Evolutionary conservation across 1,284 basidiomycete species (phyloP), one percentile per base, ranked within the genome.

Genomic region (Puccinia horiana): DNA sequence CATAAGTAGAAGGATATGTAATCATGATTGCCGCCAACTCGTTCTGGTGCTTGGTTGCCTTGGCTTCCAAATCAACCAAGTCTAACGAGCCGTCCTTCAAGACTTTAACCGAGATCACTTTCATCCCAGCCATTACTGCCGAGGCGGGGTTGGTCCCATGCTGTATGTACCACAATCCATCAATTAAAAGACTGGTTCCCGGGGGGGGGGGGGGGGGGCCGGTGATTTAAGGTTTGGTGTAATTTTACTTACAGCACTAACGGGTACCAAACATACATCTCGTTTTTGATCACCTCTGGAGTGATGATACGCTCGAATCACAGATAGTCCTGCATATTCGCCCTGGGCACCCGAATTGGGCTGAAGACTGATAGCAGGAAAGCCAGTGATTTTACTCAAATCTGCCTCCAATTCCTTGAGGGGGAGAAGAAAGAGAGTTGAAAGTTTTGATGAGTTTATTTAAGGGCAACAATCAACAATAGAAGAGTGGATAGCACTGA

Each of bases 281-380:
- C 96, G 91, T 85, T 96, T 91, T 6, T 90, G 90, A 86, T 99
- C 92, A 47, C 94, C 94, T 47, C 92, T 91, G 77, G 93, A 93
- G 86, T 93, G 92, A 86, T 97, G 95, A 88, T 96, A 99, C 11
- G 95, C 96, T 75, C 93, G 91, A 86, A 99, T 98, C 84, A 98
- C 93, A 78, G 91, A 93, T 49, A 99, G 90, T 40, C 96, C 96
- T 52, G 96, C 91, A 86, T 96, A 99, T 88, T 99, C 96, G 65
- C 96, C 96, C 84, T 90, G 94, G 18, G 96, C 96, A 83, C 96
- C 96, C 35, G 96, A 98, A 88, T 99, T 99, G 79, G 96, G 96
- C 87, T 99, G 96, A 47, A 99, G 90, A 4, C 95, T 96, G 84
- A 95, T 95, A 23, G 95, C 92, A 83, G 94, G 91, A 89, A 98